Evolutionary conservation across 108 stramenopile species (phyloP).

Genomic region (Cyclostephanos tholiformis): DNA sequence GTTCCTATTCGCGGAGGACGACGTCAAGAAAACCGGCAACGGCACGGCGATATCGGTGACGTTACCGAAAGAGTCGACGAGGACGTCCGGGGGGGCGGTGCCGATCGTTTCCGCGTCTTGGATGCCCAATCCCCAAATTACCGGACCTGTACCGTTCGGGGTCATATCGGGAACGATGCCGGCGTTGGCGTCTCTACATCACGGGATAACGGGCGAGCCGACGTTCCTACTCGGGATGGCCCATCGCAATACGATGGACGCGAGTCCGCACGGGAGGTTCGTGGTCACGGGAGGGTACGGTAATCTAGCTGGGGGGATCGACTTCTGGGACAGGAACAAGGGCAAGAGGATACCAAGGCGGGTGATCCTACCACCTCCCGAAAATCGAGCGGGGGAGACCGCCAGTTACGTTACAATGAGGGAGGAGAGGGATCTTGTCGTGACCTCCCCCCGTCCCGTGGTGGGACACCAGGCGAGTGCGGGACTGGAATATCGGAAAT

Average conservation of each 20-base stretch:
- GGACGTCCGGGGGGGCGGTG: constrained; percentile 38
- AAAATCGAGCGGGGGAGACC: no score
- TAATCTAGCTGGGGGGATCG: constrained; percentile 91
- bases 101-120: constrained; percentile 85
- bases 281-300: constrained; percentile 85
- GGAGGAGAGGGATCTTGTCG: constrained; percentile 56
- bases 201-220: constrained; percentile 86
- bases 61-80: constrained; percentile 56
- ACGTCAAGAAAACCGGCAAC: constrained; percentile 21
- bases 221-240: constrained; percentile 94
- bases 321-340: constrained; percentile 97
- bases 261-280: constrained; percentile 92
- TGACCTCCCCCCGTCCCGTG: constrained; percentile 61
- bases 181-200: constrained; percentile 86
- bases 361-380: constrained; percentile 47
- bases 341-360: constrained; percentile 67
- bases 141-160: constrained; percentile 73
- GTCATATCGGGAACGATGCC: constrained; percentile 95
- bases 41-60: constrained; percentile 70
- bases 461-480: constrained; percentile 92
- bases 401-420: constrained; percentile 35
- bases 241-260: constrained; percentile 90
- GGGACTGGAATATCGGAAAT: no score
- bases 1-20: constrained; percentile 73
- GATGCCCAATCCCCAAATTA: constrained; percentile 79